phyloP scores from a whole-genome alignment of 768 basidiomycete species.

The Auricularia auricula-judae region DNA sequence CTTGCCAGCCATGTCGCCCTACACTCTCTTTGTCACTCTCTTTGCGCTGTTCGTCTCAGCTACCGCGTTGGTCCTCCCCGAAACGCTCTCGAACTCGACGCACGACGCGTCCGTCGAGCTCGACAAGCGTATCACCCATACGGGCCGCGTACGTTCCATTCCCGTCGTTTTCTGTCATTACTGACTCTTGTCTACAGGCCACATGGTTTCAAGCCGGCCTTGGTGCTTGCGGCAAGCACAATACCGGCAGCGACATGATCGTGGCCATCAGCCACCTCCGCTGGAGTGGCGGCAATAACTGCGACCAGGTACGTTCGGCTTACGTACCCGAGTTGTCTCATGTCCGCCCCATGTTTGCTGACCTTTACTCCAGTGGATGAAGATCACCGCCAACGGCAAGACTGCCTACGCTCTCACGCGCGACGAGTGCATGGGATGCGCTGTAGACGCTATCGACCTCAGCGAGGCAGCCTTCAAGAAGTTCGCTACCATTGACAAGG shows the following conservation, averaged over 20 bases:
- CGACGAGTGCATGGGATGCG: constrained; percentile 53
- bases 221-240: constrained; percentile 53
- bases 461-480: background rate
- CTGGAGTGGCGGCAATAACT: constrained; percentile 45
- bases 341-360: background rate
- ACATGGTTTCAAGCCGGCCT: constrained; percentile 45
- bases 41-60: background rate
- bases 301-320: constrained; percentile 37
- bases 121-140: constrained; percentile 41
- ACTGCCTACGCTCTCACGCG: constrained; percentile 36
- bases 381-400: constrained; percentile 42
- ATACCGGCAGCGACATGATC: constrained; percentile 40
- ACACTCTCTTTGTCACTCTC: background rate
- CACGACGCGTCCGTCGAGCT: constrained; percentile 21
- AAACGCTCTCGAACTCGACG: constrained; percentile 14
- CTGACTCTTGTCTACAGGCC: constrained; percentile 29
- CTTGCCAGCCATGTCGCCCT: background rate
- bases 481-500: background rate
- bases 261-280: constrained; percentile 49
- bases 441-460: constrained; percentile 33
- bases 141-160: constrained; percentile 39
- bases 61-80: background rate
- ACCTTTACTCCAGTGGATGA: constrained; percentile 35
- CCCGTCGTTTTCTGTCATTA: constrained; percentile 3
- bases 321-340: background rate